These are phyloP conservation scores for Polytrichum commune DNA, from an alignment of 225 moss, liverwort and hornwort species.

Conservation along the genomic window DNA sequence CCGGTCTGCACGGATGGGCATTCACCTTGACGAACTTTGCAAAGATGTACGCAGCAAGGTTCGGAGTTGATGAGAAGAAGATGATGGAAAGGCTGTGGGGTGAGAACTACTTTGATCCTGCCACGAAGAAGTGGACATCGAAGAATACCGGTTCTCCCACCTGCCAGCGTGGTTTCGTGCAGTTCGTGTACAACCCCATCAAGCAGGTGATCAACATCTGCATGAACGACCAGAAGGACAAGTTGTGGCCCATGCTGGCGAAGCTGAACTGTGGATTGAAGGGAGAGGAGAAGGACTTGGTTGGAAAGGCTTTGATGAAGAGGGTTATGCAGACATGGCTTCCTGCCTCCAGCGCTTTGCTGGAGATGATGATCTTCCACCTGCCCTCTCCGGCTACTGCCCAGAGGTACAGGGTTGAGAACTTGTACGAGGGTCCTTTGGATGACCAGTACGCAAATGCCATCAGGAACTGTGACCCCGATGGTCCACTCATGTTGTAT, in stretches of 20 bases:
- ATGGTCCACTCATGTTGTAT: conserved; percentile 48
- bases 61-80: conserved; percentile 28
- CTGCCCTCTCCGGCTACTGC: conserved; percentile 39
- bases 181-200: conserved; percentile 33
- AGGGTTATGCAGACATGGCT: conserved; percentile 42
- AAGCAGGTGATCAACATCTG: conserved; percentile 17
- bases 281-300: conserved; percentile 13
- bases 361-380: conserved; percentile 53
- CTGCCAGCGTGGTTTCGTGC: conserved; percentile 26
- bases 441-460: conserved; percentile 43
- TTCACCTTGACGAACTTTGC: conserved; percentile 30
- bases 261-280: conserved; percentile 8
- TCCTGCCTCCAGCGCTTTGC: conserved; percentile 31
- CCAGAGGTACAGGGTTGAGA: conserved; percentile 45
- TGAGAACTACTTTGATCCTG: conserved; percentile 30
- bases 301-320: conserved; percentile 35
- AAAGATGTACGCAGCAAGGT: conserved; percentile 23
- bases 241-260: not conserved
- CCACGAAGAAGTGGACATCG: conserved; percentile 22
- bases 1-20: conserved; percentile 31
- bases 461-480: conserved; percentile 44
- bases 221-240: conserved; percentile 17
- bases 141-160: conserved; percentile 11
- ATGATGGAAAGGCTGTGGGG: conserved; percentile 32
- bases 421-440: conserved; percentile 45